Base-by-base conservation (phyloP, 306 rosid species). In the Chamaecrista fasciculata region DNA sequence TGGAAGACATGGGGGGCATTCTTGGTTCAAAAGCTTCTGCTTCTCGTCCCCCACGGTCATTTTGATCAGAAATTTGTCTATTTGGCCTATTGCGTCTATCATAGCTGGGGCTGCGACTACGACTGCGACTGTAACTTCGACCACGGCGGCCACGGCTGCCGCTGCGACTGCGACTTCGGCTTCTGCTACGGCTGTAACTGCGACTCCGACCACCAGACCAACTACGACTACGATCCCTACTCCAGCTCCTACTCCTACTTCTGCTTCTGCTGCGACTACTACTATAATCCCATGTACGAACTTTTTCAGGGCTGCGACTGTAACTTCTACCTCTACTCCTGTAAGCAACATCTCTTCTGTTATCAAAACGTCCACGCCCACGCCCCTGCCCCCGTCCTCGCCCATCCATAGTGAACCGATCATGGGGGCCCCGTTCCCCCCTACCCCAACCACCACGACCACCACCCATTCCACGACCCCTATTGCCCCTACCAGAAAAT, bases 291-390 rank as follows among this genome's bases (percentile, higher is more conserved):
- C 98, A 89, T 28, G 98, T 92, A 47, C 98, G 78, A 58, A 92
- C 98, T 78, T 85, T 92, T 61, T 92, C 98, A 18, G 98, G 92
- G 74, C 99, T 94, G 6, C 96, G 87, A 43, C 98, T 92, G 43
- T 79, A 61, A 81, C 92, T 91, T 80, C 97, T 82, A 55, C 80
- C 98, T 80, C 95, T 83, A 66, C 66, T 84, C 81, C 94, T 85
- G 52, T 74, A 67, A 44, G 58, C 42, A 48, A 75, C 28, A 55
- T 85, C 95, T 62, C 96, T 78, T 89, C 97, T 85, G 59, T 78
- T 84, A 66, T 94, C 96, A 48, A 89, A 95, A 57, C 99, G 76
- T 26, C 99, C 96, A 20, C 87, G 89, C 4, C 96, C 98, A 14
- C 92, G 87, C 9, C 97, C 97, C 14, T 91, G 87, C 9, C 97